Base-by-base conservation (phyloP, 208 protist genomes). In the Herpetomonas tarakana region DNA sequence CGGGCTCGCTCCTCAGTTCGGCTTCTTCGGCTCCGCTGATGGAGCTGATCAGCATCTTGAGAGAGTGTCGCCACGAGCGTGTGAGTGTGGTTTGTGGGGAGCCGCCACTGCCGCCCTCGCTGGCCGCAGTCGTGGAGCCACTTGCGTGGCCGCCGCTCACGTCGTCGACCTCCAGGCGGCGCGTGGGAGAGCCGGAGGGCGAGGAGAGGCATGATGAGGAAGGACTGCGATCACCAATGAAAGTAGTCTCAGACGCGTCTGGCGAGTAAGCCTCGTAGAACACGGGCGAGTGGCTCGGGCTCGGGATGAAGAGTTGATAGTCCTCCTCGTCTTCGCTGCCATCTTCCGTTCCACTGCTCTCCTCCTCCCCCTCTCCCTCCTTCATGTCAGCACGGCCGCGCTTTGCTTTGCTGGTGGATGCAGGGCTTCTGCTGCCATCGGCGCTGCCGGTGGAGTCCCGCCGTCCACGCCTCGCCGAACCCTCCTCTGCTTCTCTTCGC, bases 261-360 rank as follows among this genome's bases (percentile, higher is more conserved):
- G 81, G 70, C 16, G 78, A 83, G 65, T 69, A 78, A 0, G 77
- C 66, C 47, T 83, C 86, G 56, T 82, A 80, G 60, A 88, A 89
- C 2, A 82, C 31, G 1, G 76, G 82, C 1, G 80, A 87, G 14
- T 70, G 71, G 59, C 80, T 81, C 3, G 79, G 81, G 53, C 85
- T 92, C 25, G 65, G 68, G 28, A 92, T 83, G 58, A 92, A 92
- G 41, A 66, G 66, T 4, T 65, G 65, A 27, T 66, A 54, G 14
- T 54, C 65, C 9, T 58, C 52, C 18, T 64, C 49, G 11, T 21
- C 45, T 16, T 12, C 19, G 7, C 19, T 1, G 11, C 31, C 35
- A 16, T 22, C 45, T 35, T 29, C 35, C 46, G 41, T 22, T 50
- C 19, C 11, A 29, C 18, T 28, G 30, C 22, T 7, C 16, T 22